phyloP scores from a whole-genome alignment of 1,139 yeast species.

The Pichia sp. region DNA sequence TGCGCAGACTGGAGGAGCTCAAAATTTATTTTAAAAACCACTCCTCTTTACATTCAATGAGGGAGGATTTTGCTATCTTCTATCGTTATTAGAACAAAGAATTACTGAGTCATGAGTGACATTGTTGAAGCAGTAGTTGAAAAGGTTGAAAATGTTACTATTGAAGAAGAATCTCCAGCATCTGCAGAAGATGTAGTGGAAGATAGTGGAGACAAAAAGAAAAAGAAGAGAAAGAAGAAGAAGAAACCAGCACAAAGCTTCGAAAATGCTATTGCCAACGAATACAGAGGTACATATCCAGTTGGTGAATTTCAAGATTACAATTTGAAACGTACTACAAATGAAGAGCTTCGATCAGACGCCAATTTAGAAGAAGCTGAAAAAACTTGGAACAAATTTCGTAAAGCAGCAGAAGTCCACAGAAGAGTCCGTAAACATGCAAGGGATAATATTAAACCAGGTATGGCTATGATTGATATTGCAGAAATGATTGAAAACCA shows the following conservation, averaged over 20 bases:
- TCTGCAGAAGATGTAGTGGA: conserved; percentile 23
- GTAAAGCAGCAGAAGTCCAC: conserved; percentile 95
- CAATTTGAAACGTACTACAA: conserved; percentile 71
- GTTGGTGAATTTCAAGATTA: conserved; percentile 84
- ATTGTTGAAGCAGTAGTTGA: background rate
- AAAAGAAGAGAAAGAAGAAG: conserved; percentile 45
- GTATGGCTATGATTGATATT: conserved; percentile 85
- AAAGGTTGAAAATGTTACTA: background rate
- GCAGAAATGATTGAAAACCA: conserved; percentile 87
- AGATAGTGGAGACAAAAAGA: conserved; percentile 38
- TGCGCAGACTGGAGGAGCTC: too few relatives aligned
- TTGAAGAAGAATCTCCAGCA: background rate
- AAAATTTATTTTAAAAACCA: too few relatives aligned
- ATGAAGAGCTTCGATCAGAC: conserved; percentile 76
- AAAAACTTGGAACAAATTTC: conserved; percentile 74
- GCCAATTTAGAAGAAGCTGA: conserved; percentile 54
- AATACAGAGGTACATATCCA: conserved; percentile 72
- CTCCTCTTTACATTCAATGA: background rate
- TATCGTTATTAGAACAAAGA: background rate
- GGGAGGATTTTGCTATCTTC: background rate
- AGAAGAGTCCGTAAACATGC: conserved; percentile 84
- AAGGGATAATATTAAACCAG: conserved; percentile 71
- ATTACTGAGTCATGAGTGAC: background rate
- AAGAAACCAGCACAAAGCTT: conserved; percentile 33
- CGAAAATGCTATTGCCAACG: conserved; percentile 40